phyloP scores from a whole-genome alignment of 345 rosid species.

The Lepidium didymum region DNA sequence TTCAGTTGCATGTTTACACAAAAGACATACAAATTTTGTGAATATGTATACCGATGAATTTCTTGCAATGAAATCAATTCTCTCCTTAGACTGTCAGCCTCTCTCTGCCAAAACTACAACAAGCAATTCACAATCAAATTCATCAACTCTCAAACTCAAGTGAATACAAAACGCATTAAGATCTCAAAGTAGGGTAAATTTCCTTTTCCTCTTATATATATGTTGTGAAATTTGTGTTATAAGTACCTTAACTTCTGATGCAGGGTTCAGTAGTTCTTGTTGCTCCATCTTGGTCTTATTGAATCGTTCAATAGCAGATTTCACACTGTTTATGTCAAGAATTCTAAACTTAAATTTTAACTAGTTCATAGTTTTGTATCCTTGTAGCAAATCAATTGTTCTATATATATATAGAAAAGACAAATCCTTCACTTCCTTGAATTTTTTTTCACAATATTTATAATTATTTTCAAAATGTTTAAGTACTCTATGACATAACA shows the following conservation, averaged over 20 bases:
- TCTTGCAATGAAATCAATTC: constrained; percentile 50
- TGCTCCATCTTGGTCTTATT: constrained; percentile 48
- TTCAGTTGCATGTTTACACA: neutral
- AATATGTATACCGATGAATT: constrained; percentile 39
- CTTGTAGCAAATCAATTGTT: too few relatives aligned
- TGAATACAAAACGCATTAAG: neutral
- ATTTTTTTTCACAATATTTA: too few relatives aligned
- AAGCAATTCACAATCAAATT: neutral
- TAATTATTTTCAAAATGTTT: too few relatives aligned
- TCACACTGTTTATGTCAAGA: constrained; percentile 44
- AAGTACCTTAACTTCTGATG: constrained; percentile 57
- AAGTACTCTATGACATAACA: too few relatives aligned
- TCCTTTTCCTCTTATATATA: too few relatives aligned
- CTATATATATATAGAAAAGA: neutral
- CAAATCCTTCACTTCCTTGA: too few relatives aligned
- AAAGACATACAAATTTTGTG: neutral
- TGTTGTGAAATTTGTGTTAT: too few relatives aligned
- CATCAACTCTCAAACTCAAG: constrained; percentile 7
- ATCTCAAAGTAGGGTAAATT: neutral
- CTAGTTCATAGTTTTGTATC: neutral
- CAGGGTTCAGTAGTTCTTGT: constrained; percentile 41
- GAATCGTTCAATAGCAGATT: constrained; percentile 52
- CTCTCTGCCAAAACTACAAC: constrained; percentile 59
- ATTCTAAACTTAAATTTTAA: neutral
- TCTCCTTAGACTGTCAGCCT: constrained; percentile 45